Conservation (phyloP, 768 basidiomycete species). For the Butyriboletus loyo region DNA sequence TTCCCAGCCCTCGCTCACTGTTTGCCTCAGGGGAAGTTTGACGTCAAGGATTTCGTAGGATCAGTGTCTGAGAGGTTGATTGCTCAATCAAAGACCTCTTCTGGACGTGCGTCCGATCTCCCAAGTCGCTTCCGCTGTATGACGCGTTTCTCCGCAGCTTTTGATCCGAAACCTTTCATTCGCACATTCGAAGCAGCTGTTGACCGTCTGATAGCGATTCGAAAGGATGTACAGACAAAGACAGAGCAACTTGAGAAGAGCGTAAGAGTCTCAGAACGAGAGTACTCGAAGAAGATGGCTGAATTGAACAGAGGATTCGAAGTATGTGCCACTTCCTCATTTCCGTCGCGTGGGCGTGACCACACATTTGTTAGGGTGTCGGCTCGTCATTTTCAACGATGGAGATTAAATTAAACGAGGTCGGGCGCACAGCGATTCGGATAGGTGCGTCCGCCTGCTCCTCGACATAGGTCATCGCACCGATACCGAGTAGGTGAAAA, state of each 20-base stretch:
- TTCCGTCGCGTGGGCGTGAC: background rate
- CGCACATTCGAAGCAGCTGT: constrained; percentile 88
- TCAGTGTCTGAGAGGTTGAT: constrained; percentile 87
- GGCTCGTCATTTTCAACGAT: constrained; percentile 85
- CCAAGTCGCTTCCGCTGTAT: background rate
- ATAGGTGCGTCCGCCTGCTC: constrained; percentile 55
- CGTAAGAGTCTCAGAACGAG: constrained; percentile 83
- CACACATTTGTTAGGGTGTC: constrained; percentile 57
- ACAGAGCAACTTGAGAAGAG: constrained; percentile 92
- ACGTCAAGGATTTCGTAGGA: constrained; percentile 86
- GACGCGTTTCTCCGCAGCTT: constrained; percentile 51
- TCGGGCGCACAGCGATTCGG: constrained; percentile 89
- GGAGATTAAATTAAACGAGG: constrained; percentile 88
- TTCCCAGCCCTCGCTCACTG: constrained; percentile 7
- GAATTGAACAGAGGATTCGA: constrained; percentile 94
- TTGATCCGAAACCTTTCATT: constrained; percentile 92
- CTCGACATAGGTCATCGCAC: background rate
- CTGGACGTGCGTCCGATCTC: constrained; percentile 65
- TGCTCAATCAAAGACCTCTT: constrained; percentile 73
- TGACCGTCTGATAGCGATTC: constrained; percentile 79
- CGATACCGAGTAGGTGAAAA: constrained; percentile 69
- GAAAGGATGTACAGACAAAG: constrained; percentile 86
- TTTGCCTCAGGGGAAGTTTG: constrained; percentile 72
- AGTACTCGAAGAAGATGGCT: constrained; percentile 92
- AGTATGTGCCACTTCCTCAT: constrained; percentile 42